These are phyloP conservation scores for Rutstroemia sp. DNA, from an alignment of 2,329 filamentous ascomycete species.

Conservation along the genomic window DNA sequence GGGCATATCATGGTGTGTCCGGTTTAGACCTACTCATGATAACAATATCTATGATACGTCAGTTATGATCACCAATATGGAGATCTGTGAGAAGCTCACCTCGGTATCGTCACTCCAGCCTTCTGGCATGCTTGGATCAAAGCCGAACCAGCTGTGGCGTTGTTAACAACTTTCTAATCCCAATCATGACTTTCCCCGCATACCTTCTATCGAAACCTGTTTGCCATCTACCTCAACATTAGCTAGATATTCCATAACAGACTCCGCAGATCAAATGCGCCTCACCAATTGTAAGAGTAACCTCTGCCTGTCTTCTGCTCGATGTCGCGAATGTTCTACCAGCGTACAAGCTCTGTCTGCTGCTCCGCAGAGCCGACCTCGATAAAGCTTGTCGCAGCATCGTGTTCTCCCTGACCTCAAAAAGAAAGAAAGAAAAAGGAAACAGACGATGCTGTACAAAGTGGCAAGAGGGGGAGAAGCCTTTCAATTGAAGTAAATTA, in stretches of 20 bases:
- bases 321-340: conserved; percentile 79
- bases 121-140: conserved; percentile 99
- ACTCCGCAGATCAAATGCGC: conserved; percentile 27
- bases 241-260: conserved; percentile 24
- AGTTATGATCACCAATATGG: conserved; percentile 12
- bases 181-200: conserved; percentile 14
- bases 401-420: conserved; percentile 50
- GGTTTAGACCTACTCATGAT: conserved; percentile 71
- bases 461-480: not conserved
- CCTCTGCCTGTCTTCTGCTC: conserved; percentile 73
- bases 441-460: conserved; percentile 19
- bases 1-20: not conserved
- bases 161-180: conserved; percentile 31
- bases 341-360: conserved; percentile 51
- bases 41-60: conserved; percentile 71
- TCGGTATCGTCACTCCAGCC: conserved; percentile 82
- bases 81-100: conserved; percentile 41
- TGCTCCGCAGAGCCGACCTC: conserved; percentile 61
- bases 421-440: conserved; percentile 33
- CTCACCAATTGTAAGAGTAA: conserved; percentile 92
- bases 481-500: conserved; percentile 10
- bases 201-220: conserved; percentile 97
- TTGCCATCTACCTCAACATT: conserved; percentile 67
- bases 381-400: conserved; percentile 63
- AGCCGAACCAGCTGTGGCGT: conserved; percentile 74